Evolutionary conservation across 805 yeast genomes (phyloP), one percentile per base, ranked within the genome.

Genomic region (Candida maesae): DNA sequence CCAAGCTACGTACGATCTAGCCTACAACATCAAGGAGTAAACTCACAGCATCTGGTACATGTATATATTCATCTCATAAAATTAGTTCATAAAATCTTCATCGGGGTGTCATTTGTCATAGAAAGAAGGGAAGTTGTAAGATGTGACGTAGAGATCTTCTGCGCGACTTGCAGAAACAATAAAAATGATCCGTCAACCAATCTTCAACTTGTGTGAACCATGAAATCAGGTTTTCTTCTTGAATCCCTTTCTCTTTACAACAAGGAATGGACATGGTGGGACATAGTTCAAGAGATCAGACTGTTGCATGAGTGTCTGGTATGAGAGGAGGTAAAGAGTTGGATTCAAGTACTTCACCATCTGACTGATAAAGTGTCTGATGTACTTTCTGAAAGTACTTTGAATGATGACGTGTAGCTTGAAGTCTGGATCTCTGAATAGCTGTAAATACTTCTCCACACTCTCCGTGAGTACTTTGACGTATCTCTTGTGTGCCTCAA

Each of bases 321-420:
- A 47, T 0, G 53, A 43, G 15, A 50, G 39, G 16, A 57, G 49
- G 28, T 55, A 52, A 27, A 56, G 13, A 6, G 46, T 44, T 1
- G 70, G 70, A 35, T 62, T 55, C 36, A 67, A 39, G 13, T 61
- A 62, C 41, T 59, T 54, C 26, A 66, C 56, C 53, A 66, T 43
- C 40, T 67, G 68, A 36, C 58, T 61, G 14, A 67, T 46, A 19
- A 64, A 51, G 39, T 64, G 70, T 39, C 63, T 67, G 2, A 70
- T 68, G 48, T 59, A 67, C 20, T 64, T 61, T 30, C 67, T 66
- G 17, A 63, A 56, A n/a, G 64, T 45, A 8, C 68, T 59, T 23
- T 64, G 53, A 6, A 64, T 32, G 4, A 65, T 54, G 17, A 66
- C 61, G 27, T 55, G 59, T 11, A 56, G 23, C 18, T 40, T 48